Percentiles rank a stretch among this genome's conserved stretches.
phyloP scores from a whole-genome alignment of 2,329 filamentous ascomycete genomes.

The Ophiocordyceps polyrhachis-furcata region DNA sequence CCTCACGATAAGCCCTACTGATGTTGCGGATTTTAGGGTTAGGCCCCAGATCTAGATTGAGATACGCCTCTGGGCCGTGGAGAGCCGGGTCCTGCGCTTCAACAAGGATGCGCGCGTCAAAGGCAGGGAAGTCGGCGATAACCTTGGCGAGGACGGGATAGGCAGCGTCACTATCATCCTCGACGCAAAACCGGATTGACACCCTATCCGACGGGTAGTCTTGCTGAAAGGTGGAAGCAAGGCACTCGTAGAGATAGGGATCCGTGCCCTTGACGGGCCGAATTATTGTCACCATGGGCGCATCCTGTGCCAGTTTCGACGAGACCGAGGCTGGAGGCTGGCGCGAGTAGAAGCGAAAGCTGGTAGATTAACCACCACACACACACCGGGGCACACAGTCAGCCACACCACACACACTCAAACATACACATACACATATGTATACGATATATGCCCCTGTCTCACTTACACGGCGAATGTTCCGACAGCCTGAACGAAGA shows the following conservation, averaged over 20 bases:
- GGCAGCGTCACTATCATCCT: conserved; percentile 55
- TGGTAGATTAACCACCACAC: conserved; percentile 5
- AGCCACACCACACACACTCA: neutral
- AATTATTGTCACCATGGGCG: conserved; percentile 77
- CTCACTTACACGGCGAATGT: conserved; percentile 33
- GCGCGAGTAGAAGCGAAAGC: conserved; percentile 34
- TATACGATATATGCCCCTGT: neutral
- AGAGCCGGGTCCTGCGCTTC: conserved; percentile 67
- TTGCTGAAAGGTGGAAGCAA: conserved; percentile 70
- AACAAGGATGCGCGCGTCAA: conserved; percentile 55
- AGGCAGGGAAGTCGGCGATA: conserved; percentile 50
- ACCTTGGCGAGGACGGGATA: conserved; percentile 55
- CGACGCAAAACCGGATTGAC: conserved; percentile 67
- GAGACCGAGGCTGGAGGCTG: conserved; percentile 30
- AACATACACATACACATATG: neutral
- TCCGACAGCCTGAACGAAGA: conserved; percentile 36
- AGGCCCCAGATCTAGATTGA: conserved; percentile 51
- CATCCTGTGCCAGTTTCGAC: conserved; percentile 26
- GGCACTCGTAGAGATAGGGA: conserved; percentile 76
- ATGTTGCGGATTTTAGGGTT: conserved; percentile 99
- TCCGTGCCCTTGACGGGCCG: conserved; percentile 88
- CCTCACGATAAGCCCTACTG: conserved; percentile 80
- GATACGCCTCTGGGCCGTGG: conserved; percentile 28
- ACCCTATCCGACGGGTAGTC: conserved; percentile 60
- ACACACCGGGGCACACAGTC: too few relatives aligned